A percentile compares a stretch with the other conserved stretches of the same genome.
phyloP scores from a whole-genome alignment of 768 basidiomycete species.

The Mycena latifolia region DNA sequence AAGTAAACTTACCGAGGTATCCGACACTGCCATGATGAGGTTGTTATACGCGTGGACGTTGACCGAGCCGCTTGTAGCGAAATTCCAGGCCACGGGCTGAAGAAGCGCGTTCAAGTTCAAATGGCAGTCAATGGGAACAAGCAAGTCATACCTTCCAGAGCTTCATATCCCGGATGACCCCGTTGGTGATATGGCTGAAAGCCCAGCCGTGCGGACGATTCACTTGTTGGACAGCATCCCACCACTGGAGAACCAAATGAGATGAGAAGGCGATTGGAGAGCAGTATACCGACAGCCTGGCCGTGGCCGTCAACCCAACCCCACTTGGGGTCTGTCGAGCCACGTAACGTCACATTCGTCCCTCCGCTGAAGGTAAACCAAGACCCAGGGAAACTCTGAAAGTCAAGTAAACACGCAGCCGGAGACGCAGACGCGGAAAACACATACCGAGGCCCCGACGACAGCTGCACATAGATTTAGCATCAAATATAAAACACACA shows the following conservation, averaged over 20 bases:
- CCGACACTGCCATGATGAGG: conserved; percentile 64
- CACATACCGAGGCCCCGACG: conserved; percentile 56
- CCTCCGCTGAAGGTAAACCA: conserved; percentile 71
- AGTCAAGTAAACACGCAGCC: neutral
- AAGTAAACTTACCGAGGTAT: conserved; percentile 46
- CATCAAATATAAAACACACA: neutral
- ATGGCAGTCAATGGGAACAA: neutral
- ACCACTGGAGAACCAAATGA: conserved; percentile 59
- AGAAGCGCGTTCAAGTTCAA: neutral
- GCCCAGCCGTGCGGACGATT: conserved; percentile 69
- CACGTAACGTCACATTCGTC: conserved; percentile 68
- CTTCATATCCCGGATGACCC: conserved; percentile 70
- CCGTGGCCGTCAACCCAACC: conserved; percentile 78
- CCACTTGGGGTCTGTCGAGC: conserved; percentile 66
- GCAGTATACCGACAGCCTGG: conserved; percentile 53
- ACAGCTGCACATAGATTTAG: conserved; percentile 43
- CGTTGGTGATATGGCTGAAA: conserved; percentile 65
- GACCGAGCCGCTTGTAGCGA: conserved; percentile 61
- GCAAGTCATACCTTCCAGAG: conserved; percentile 56
- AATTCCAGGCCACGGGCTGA: conserved; percentile 72
- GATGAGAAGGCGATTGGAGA: too few relatives aligned
- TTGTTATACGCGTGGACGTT: conserved; percentile 69
- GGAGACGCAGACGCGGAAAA: conserved; percentile 26
- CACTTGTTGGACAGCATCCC: conserved; percentile 63
- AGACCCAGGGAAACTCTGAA: conserved; percentile 56